Percentiles rank a stretch among this genome's conserved stretches.
phyloP scores from a whole-genome alignment of 2,329 filamentous ascomycete genomes.

The Cladosporium oxysporum region DNA sequence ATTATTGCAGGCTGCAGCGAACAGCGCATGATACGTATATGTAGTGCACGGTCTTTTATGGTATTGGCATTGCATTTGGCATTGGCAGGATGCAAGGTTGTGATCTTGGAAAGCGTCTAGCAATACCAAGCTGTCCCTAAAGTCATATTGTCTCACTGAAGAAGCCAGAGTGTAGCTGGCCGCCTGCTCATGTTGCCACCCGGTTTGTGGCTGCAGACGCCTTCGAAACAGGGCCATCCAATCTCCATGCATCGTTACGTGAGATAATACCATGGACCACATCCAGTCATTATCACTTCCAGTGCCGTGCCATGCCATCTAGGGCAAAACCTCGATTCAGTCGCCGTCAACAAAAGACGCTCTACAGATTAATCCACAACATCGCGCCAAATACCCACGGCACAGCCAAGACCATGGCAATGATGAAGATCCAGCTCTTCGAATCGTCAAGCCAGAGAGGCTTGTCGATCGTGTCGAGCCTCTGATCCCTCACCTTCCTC shows the following conservation, averaged over 20 bases:
- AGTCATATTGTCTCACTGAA: no score
- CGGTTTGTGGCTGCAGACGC: no score
- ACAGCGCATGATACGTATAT: neutral
- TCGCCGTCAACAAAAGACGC: neutral
- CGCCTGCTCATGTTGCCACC: no score
- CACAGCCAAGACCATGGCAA: constrained; percentile 26
- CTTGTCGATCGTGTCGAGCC: constrained; percentile 33
- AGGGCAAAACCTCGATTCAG: neutral
- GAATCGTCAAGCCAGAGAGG: constrained; percentile 33
- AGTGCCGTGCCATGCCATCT: neutral
- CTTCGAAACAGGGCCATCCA: no score
- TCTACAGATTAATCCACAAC: constrained; percentile 16
- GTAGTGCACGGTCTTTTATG: no score
- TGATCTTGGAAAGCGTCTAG: neutral
- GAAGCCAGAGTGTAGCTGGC: no score
- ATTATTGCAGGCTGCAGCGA: neutral
- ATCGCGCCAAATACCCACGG: constrained; percentile 24
- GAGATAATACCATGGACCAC: neutral
- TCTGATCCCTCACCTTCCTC: constrained; percentile 24
- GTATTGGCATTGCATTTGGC: no score
- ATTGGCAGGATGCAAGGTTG: neutral
- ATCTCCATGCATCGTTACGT: no score
- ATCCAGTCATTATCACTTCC: neutral
- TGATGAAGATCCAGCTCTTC: constrained; percentile 25
- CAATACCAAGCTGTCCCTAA: no score